Evolutionary conservation across 2,329 filamentous ascomycete species (phyloP).

Genomic region (Xylariomycetidae sp.): DNA sequence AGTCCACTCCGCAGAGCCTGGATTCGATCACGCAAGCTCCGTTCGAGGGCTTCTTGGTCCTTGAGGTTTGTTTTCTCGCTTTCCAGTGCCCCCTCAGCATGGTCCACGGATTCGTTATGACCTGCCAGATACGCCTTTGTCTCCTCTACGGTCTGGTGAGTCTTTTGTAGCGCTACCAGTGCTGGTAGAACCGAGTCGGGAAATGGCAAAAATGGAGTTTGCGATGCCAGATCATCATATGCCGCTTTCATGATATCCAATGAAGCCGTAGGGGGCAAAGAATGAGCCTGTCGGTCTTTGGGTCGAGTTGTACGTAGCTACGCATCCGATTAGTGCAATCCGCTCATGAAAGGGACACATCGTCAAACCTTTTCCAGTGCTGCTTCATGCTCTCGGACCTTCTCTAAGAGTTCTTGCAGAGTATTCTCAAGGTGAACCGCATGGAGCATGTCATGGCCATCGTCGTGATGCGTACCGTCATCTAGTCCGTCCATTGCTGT

Average conservation of each 20-base stretch:
- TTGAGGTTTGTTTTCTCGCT: constrained; percentile 42
- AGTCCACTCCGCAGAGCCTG: constrained; percentile 51
- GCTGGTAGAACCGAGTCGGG: constrained; percentile 64
- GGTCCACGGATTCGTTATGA: constrained; percentile 36
- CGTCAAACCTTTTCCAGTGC: constrained; percentile 39
- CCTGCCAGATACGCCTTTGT: constrained; percentile 52
- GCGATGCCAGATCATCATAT: constrained; percentile 56
- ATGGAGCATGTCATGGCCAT: constrained; percentile 35
- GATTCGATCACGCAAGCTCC: constrained; percentile 46
- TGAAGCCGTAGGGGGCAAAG: constrained; percentile 26
- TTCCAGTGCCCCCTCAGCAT: constrained; percentile 42
- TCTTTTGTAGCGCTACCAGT: constrained; percentile 63
- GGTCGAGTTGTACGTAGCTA: constrained; percentile 15
- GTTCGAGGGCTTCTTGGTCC: constrained; percentile 51
- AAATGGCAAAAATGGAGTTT: constrained; percentile 60
- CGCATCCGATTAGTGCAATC: no score
- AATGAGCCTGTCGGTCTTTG: constrained; percentile 7
- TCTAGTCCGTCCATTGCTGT: constrained; percentile 22
- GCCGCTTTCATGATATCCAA: constrained; percentile 53
- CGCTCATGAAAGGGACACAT: no score
- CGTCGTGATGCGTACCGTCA: constrained; percentile 14
- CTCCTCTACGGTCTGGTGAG: constrained; percentile 57
- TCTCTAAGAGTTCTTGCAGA: constrained; percentile 57
- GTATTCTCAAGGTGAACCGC: constrained; percentile 58
- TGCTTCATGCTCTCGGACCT: constrained; percentile 48